Base-by-base conservation (phyloP, 352 stramenopile genomes). In the Globisporangium barbulae region DNA sequence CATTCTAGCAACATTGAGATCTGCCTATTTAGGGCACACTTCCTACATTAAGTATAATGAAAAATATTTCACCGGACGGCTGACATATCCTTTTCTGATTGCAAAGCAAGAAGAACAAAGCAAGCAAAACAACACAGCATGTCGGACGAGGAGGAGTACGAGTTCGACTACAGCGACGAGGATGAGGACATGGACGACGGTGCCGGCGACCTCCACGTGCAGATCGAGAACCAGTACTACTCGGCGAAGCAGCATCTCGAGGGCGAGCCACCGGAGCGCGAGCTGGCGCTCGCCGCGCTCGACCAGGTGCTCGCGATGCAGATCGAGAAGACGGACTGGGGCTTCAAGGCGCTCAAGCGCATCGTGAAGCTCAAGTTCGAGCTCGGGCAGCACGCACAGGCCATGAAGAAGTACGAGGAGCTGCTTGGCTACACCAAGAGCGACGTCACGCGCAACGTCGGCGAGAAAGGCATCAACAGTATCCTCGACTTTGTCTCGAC, bases 381-480 rank as follows among this genome's bases (percentile, higher is more conserved):
- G 49, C 69, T 91, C 58, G 67, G 83, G 4, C 73, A 88, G 53
- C 76, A 89, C 50, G 74, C 88, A 17, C 70, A 85, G 45, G 85
- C 94, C 35, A 93, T 96, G 73, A 66, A 74, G 28, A 69, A 81
- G 39, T 98, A 98, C 67, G 81, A 94, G 59, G 78, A 94, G 70
- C 80, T 98, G 25, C 76, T 98, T 37, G 84, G 91, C 30, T 93
- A 93, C 61, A 94, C 79, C 12, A 91, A 91, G 61, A 91, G 83
- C 57, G 86, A 80, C 50, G 89, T 98, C 44, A 97, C 82, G 65
- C 89, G 93, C 30, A 98, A 98, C 71, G 89, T 96, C 21, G 80
- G 95, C 49, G 94, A 98, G 77, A 98, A 98, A 65, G 94, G 93
- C 41, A 97, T 98, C 67, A 98, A 98, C 76, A 89, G 85, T 44